Base-by-base conservation (phyloP, 352 stramenopile genomes). In the Pythium inflatum region DNA sequence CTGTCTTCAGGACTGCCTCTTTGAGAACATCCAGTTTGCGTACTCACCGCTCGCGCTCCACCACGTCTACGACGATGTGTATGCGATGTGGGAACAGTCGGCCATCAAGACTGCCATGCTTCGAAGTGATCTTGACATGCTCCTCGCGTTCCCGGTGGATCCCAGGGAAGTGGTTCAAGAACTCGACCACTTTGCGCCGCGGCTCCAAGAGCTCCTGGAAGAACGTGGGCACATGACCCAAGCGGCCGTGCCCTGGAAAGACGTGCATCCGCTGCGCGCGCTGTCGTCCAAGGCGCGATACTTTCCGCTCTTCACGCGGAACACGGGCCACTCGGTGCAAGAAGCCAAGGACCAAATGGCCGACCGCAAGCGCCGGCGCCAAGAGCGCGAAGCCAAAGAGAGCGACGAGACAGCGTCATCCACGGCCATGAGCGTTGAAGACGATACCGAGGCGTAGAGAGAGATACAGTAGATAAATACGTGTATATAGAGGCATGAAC, bases 1-100 rank as follows among this genome's bases (percentile, higher is more conserved):
- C 57, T 96, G 99, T n/a, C 79, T 99, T 9, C 97, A 99, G 74
- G 87, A 98, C 68, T 99, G 98, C 77, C 80, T 86, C 46, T 99
- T 98, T 75, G 80, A 89, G 16, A 85, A 94, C 71, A 70, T 98
- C 31, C 18, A 78, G 38, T 97, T 98, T 55, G 62, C 84, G 59
- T 90, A 95, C 82, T 88, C 87, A 36, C 88, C 88, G 6, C 67
- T 93, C 18, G 85, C 84, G 24, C 70, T 95, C 49, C 68, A 93
- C 62, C 88, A 93, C 55, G 83, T 95, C 4, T 81, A 91, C 68
- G 75, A 82, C 60, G 79, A 97, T 45, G 72, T 98, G 27, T 87
- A 90, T 62, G 57, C 80, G 22, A 82, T 89, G 67, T 98, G 93
- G 92, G 90, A 98, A 65, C 73, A 88, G 33, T 81, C 81, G 27